Evolutionary conservation across 192 early-diverging fungal species (phyloP), one percentile per base, ranked within the genome.

Genomic region (Cetraspora pellucida): DNA sequence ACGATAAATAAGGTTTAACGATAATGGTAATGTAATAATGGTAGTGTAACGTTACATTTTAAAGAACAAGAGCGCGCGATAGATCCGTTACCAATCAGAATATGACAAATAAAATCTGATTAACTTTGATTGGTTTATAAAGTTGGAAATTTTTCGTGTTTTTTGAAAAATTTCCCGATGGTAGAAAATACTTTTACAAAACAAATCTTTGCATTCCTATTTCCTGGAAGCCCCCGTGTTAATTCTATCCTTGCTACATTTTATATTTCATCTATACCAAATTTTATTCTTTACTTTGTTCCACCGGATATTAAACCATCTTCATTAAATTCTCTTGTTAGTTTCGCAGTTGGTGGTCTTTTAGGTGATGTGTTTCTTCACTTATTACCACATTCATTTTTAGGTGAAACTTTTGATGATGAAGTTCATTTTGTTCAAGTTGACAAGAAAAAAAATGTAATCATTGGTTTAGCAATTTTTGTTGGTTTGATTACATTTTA

Each of bases 301-400:
- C 93, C 93, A 11, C 87, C 93, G 47, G 83, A 84, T 75, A 84
- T 84, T 69, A 75, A 81, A 52, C 83, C 88, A 16, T 79, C 81
- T 27, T 85, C 88, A n/a, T 77, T 89, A 25, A 89, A 94, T 76
- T 84, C 90, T 4, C 86, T 95, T 74, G 93, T 95, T 28, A 89
- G 91, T 55, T 94, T 95, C 85, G 94, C 94, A 0, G 92, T 94
- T n/a, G 94, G 94, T 77, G 93, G 92, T 11, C 81, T 95, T 28
- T 75, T 95, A 43, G 93, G 94, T 16, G 94, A 95, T 77, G 94
- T 95, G 13, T 93, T 95, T 75, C 79, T 95, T 77, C 94, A 95
- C 75, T 80, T 95, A 58, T 76, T 95, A 52, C 94, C 94, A 52
- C 91, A 94, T 77, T 87, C 91, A 46, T 93, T 95, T 74, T 59